phyloP scores from a whole-genome alignment of 2,329 filamentous ascomycete species.

The Triangularia setosa region DNA sequence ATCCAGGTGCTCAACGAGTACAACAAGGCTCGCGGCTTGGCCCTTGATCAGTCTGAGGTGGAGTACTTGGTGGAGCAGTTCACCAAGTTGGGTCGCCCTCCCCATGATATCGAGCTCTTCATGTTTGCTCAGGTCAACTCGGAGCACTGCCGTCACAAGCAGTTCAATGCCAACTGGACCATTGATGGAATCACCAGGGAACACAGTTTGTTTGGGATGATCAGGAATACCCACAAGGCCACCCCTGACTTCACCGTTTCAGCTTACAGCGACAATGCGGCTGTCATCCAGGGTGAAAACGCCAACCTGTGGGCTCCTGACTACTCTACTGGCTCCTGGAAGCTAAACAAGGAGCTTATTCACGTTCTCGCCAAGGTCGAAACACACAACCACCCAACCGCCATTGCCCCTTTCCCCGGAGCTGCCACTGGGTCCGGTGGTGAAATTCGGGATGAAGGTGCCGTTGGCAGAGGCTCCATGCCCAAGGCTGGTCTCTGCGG shows the following conservation, averaged over 20 bases:
- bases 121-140: constrained; percentile 99
- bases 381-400: constrained; percentile 96
- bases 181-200: constrained; percentile 81
- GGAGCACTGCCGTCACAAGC: constrained; percentile 81
- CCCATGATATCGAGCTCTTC: constrained; percentile 91
- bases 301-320: constrained; percentile 85
- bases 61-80: constrained; percentile 89
- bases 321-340: constrained; percentile 82
- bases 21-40: constrained; percentile 79
- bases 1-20: constrained; percentile 73
- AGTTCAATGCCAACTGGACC: constrained; percentile 95
- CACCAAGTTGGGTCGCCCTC: constrained; percentile 60
- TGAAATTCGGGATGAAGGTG: constrained; percentile 92
- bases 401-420: constrained; percentile 87
- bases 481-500: constrained; percentile 90
- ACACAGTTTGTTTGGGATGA: constrained; percentile 89
- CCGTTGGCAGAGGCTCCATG: constrained; percentile 85
- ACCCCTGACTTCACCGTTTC: constrained; percentile 82
- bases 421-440: constrained; percentile 94
- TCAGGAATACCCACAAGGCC: constrained; percentile 86
- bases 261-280: constrained; percentile 96
- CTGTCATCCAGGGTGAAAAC: constrained; percentile 73
- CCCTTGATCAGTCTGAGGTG: constrained; percentile 81
- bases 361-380: constrained; percentile 93
- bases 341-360: constrained; percentile 76